Evolutionary conservation across 1,284 basidiomycete genomes (phyloP).

Genomic region (Tilletia horrida): DNA sequence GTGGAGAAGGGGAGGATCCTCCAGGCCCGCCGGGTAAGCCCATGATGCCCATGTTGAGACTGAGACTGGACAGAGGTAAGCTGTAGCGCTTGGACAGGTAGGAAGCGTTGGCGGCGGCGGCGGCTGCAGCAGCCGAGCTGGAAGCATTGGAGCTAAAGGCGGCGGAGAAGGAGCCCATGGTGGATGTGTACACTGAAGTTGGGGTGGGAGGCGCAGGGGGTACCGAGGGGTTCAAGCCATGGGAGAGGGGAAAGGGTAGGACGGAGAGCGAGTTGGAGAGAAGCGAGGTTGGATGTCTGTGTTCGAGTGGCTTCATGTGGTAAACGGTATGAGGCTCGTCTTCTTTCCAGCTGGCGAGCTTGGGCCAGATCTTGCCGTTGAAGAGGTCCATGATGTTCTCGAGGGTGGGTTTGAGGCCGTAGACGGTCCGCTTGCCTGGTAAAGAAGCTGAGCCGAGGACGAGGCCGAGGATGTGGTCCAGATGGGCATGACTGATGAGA

Average conservation of each 20-base stretch:
- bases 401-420: slow-evolving; percentile 65
- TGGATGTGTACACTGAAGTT: slow-evolving; percentile 20
- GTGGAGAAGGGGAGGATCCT: slow-evolving; percentile 1
- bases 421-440: slow-evolving; percentile 67
- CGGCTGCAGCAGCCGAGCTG: slow-evolving; percentile 24
- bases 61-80: slow-evolving; percentile 29
- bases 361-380: slow-evolving; percentile 74
- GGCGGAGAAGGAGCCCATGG: slow-evolving; percentile 13
- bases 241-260: slow-evolving; percentile 40
- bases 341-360: slow-evolving; percentile 70
- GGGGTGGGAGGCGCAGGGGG: slow-evolving; percentile 45
- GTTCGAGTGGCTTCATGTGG: slow-evolving; percentile 41
- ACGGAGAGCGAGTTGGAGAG: slow-evolving; percentile 31
- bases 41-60: slow-evolving; percentile 16
- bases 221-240: slow-evolving; percentile 39
- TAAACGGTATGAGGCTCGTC: slow-evolving; percentile 47
- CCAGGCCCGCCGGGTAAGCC: slow-evolving; percentile 13
- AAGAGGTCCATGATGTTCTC: slow-evolving; percentile 71
- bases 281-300: slow-evolving; percentile 26
- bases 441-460: slow-evolving; percentile 72
- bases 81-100: slow-evolving; percentile 45
- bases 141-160: slow-evolving; percentile 8
- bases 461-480: slow-evolving; percentile 74
- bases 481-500: slow-evolving; percentile 73
- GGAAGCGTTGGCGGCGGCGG: slow-evolving; percentile 25